These are phyloP conservation scores for Venturiaceae sp. DNA, from an alignment of 2,329 filamentous ascomycete genomes.

Conservation along the genomic window DNA sequence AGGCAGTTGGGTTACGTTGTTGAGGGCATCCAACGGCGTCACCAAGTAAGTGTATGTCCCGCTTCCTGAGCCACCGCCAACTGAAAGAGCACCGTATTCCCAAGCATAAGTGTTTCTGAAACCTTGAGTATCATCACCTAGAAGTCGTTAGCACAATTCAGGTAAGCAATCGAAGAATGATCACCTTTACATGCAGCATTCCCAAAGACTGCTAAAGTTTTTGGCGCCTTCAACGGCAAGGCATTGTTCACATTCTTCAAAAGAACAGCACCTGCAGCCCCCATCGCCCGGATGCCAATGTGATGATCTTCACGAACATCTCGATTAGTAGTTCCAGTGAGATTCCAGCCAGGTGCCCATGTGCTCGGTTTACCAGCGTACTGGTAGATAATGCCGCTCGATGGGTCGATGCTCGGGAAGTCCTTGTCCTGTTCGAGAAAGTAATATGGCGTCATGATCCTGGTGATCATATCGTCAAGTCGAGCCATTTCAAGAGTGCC, in stretches of 20 bases:
- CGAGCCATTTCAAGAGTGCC: conserved; percentile 18
- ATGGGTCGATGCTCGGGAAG: conserved; percentile 17
- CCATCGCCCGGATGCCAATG: conserved; percentile 28
- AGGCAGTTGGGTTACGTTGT: conserved; percentile 18
- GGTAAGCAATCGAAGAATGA: too few species aligned
- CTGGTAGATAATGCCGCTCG: conserved; percentile 19
- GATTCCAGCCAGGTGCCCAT: conserved; percentile 11
- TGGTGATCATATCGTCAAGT: conserved; percentile 22
- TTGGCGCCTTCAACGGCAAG: conserved; percentile 42
- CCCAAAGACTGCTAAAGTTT: conserved; percentile 35
- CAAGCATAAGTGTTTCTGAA: conserved; percentile 55
- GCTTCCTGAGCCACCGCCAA: conserved; percentile 57
- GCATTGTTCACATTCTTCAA: conserved; percentile 50
- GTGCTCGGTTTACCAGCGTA: conserved; percentile 26
- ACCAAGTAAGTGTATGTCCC: conserved; percentile 34
- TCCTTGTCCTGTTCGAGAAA: conserved; percentile 35
- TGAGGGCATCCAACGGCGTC: conserved; percentile 20
- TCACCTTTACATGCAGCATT: conserved; percentile 73
- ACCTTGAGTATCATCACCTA: too few species aligned
- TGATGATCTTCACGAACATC: conserved; percentile 29
- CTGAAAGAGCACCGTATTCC: conserved; percentile 52
- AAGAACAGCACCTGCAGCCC: conserved; percentile 46
- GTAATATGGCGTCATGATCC: conserved; percentile 31
- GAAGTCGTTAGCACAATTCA: too few species aligned
- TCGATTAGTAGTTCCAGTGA: conserved; percentile 8